Evolutionary conservation across 306 rosid genomes (phyloP), one percentile per base, ranked within the genome.

Genomic region (Acacia crassicarpa): DNA sequence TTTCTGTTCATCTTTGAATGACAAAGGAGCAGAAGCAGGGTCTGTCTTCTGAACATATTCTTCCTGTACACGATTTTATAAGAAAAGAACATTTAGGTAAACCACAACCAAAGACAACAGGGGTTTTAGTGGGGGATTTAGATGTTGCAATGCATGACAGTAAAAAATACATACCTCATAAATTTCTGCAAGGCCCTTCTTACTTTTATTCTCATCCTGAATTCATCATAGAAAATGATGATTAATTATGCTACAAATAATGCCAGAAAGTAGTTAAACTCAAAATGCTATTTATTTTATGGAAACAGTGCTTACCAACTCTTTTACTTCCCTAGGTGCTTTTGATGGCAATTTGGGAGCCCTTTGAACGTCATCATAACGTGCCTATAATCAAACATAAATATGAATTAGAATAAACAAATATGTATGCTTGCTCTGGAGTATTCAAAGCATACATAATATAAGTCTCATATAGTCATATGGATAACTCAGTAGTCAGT

Each of bases 141-240:
- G 66, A 65, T 81, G 53, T 75, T 46, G n/a, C 44, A 59, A 80
- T 46, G 78, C 20, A 81, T 54, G 23, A 46, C 49, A 80, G 77
- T 77, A 67, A 81, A 79, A 83, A 73, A 1, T 70, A 81, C 92
- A 17, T n/a, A 95, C 99, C 99, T 93, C 99, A 10, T 93, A 93
- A 76, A 93, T 63, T 49, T 93, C 97, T 62, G 91, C 97, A 78
- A 95, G 93, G 75, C 99, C 98, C 82, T 88, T 86, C 91, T 92
- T 90, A 93, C 92, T 95, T 88, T 92, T 95, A 85, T 84, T 93
- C 78, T 95, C 98, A 66, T 95, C 97, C 99, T 95, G 91, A 72
- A 83, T 51, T 77, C 71, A 76, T 46, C 74, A 58, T 17, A 63
- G 20, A 63, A 62, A 69, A 84, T 75, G 23, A 75, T 46, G 66